phyloP scores from a whole-genome alignment of 768 basidiomycete genomes.

The Phaeotremella fagi region DNA sequence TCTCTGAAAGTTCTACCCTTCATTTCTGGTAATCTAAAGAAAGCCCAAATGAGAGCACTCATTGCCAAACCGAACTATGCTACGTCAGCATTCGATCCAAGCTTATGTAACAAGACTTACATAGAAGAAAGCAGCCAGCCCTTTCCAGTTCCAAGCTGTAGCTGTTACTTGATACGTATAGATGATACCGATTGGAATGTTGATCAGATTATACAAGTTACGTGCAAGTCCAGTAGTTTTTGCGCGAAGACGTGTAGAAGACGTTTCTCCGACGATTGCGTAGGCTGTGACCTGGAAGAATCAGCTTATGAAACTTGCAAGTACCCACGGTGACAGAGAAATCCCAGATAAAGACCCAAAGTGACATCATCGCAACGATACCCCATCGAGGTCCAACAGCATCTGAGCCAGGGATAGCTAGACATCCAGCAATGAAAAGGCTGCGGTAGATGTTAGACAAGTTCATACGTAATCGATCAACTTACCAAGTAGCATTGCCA shows the following conservation, averaged over 20 bases:
- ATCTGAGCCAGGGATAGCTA: too few species aligned
- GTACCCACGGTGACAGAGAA: neutral
- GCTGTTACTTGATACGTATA: conserved; percentile 14
- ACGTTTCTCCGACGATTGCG: conserved; percentile 29
- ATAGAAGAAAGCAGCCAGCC: conserved; percentile 22
- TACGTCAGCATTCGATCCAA: neutral
- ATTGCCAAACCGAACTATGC: neutral
- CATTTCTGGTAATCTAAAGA: conserved; percentile 36
- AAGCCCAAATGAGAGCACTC: conserved; percentile 7
- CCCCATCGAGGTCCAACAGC: conserved; percentile 1
- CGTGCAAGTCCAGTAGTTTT: conserved; percentile 27
- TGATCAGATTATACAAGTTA: conserved; percentile 9
- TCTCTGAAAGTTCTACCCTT: conserved; percentile 38
- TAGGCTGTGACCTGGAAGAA: conserved; percentile 8
- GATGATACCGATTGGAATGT: conserved; percentile 11
- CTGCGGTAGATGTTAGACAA: too few species aligned
- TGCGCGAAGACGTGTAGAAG: conserved; percentile 19
- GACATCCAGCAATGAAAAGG: too few species aligned
- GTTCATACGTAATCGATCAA: too few species aligned
- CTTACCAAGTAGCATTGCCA: neutral
- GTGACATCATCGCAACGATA: neutral
- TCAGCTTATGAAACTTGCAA: neutral
- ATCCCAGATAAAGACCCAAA: conserved; percentile 8
- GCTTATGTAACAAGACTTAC: neutral
- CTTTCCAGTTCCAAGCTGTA: conserved; percentile 28